Percentiles rank a stretch among this genome's conserved stretches.
phyloP scores from a whole-genome alignment of 2,329 filamentous ascomycete genomes.

The Cryphonectria nitschkei region DNA sequence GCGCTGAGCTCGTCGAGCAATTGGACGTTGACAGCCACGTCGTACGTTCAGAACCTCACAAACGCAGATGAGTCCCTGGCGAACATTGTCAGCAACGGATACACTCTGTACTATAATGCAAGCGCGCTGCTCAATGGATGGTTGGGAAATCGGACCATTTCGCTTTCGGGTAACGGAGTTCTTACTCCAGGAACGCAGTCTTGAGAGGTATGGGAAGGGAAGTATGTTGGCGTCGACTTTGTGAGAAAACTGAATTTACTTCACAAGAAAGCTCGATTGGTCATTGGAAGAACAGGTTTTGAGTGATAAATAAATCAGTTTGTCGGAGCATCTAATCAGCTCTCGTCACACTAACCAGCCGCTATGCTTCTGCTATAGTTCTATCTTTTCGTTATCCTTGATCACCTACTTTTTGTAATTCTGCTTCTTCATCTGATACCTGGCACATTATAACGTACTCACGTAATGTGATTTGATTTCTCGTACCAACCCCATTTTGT shows the following conservation, averaged over 20 bases:
- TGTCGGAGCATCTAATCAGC: background rate
- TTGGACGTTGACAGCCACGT: slow-evolving; percentile 32
- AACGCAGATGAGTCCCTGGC: slow-evolving; percentile 24
- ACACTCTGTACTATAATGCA: slow-evolving; percentile 28
- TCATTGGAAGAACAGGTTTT: background rate
- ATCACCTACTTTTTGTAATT: no score
- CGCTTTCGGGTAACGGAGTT: slow-evolving; percentile 12
- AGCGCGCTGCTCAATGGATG: slow-evolving; percentile 22
- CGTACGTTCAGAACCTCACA: slow-evolving; percentile 30
- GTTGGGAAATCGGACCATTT: slow-evolving; percentile 22
- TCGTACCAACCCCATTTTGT: no score
- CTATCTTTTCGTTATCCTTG: no score
- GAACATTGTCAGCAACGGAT: slow-evolving; percentile 28
- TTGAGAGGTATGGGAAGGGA: background rate
- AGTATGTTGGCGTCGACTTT: background rate
- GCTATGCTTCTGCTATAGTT: no score
- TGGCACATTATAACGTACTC: no score
- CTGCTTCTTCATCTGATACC: no score
- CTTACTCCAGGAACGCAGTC: slow-evolving; percentile 1
- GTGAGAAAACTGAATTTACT: background rate
- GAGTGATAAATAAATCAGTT: background rate
- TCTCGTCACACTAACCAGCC: no score
- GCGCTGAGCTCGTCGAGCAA: slow-evolving; percentile 26
- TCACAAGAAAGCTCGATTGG: background rate
- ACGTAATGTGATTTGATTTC: no score